Percentiles rank a stretch among this genome's conserved stretches.
Conservation (phyloP, 1,139 yeast genomes). For the Lodderomyces jiufengensis region DNA sequence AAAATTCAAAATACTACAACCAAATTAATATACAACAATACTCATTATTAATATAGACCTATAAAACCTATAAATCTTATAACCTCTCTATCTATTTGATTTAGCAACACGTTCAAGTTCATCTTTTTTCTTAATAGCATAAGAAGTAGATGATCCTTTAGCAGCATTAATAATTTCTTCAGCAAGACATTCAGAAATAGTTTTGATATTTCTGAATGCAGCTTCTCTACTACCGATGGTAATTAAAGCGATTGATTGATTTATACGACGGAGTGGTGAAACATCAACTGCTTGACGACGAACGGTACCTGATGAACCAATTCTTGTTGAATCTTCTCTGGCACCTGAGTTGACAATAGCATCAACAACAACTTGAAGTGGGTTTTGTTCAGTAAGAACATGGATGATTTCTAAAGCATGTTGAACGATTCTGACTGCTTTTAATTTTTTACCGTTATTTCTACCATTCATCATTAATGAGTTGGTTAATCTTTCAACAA, state of each 20-base stretch:
- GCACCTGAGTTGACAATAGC: conserved; percentile 99
- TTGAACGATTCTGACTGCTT: conserved; percentile 99
- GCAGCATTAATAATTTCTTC: conserved; percentile 99
- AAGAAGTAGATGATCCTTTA: conserved; percentile 99
- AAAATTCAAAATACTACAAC: too few relatives aligned
- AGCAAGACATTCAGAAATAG: conserved; percentile 99
- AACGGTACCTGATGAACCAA: conserved; percentile 99
- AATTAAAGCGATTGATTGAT: conserved; percentile 97
- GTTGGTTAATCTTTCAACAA: conserved; percentile 99
- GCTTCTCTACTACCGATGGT: conserved; percentile 99
- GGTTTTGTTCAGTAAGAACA: conserved; percentile 99
- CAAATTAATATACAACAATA: too few relatives aligned
- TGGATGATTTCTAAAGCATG: conserved; percentile 97
- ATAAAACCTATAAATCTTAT: neutral
- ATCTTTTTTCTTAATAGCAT: conserved; percentile 99
- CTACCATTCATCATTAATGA: conserved; percentile 99
- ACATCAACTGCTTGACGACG: conserved; percentile 99
- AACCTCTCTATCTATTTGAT: conserved; percentile 88
- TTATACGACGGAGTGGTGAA: conserved; percentile 99
- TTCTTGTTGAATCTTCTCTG: conserved; percentile 99
- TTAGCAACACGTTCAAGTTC: conserved; percentile 99
- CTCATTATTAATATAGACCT: too few relatives aligned
- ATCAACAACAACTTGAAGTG: conserved; percentile 98
- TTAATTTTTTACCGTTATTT: conserved; percentile 99
- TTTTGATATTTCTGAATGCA: conserved; percentile 99